Evolutionary conservation across 441 rosid genomes (phyloP), one percentile per base, ranked within the genome.

Genomic region (Adansonia madagascariensis): DNA sequence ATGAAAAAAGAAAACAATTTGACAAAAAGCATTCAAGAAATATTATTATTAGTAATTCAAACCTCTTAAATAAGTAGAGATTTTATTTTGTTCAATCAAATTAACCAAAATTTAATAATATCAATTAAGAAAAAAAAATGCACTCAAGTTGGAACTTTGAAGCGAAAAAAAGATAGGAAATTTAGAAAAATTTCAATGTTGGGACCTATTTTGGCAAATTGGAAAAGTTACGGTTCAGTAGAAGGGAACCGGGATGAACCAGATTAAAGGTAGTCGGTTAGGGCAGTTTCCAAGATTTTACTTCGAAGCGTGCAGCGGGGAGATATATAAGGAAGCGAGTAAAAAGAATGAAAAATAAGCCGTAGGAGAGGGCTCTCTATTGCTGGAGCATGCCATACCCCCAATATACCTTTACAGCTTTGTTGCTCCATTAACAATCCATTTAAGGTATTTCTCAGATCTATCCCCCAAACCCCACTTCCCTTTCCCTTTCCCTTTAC

Each of bases 261-360:
- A 65, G 79, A 74, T 76, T 27, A 27, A 75, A 14, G 4, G 55
- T 5, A 64, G 49, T 35, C 50, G 80, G 80, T 81, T 79, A 79
- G 84, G 85, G 87, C 78, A 79, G 84, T 82, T 85, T 82, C 41
- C 6, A 2, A 0, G 35, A 27, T 1, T 1, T 27, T 27, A 27
- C 35, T 27, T 27, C 35, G 50, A 31, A n/a, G 12, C 24, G 57
- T 15, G 15, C 47, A 7, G 44, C 27, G 43, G 47, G 73, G 74
- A 22, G 84, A 39, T 39, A 85, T 83, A 80, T 75, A 84, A 78
- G 0, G 70, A 20, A 14, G 24, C 55, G 55, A 50, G 84, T 81
- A 75, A 78, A 80, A 83, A 88, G 82, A 86, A 82, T 27, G 85
- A 86, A 85, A 90, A 85, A 90, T 82, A 84, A 82, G 90, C 90